Evolutionary conservation across 495 filamentous ascomycete genomes (phyloP).

Genomic region (Aspergillus sclerotiicarbonarius): DNA sequence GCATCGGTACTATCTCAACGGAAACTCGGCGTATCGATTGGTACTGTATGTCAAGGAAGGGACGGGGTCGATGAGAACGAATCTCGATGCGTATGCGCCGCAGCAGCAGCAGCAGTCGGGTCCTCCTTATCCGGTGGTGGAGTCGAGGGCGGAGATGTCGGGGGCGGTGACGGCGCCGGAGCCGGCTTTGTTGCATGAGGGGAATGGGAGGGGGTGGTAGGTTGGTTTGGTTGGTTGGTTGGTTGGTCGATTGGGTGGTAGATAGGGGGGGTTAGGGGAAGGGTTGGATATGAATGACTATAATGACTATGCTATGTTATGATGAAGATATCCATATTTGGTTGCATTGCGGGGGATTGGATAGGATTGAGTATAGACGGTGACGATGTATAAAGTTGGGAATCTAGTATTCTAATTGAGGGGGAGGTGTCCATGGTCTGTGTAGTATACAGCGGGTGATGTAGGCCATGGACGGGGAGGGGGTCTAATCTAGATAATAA

Average conservation of each 20-base stretch:
- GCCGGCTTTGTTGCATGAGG: constrained; percentile 23
- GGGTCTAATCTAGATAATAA: too few species aligned
- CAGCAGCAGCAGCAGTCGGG: constrained; percentile 15
- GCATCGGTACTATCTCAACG: constrained; percentile 95
- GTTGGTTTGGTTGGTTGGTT: neutral
- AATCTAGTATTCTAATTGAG: constrained; percentile 15
- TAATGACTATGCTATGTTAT: neutral
- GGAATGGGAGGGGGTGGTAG: constrained; percentile 20
- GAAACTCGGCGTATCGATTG: constrained; percentile 88
- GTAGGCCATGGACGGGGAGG: too few species aligned
- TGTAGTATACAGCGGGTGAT: too few species aligned
- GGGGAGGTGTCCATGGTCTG: too few species aligned
- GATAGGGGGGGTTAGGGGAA: neutral
- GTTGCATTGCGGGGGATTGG: neutral
- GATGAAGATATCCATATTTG: constrained; percentile 4
- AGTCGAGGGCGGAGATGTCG: neutral
- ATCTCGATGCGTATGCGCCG: constrained; percentile 38
- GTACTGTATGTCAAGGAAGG: constrained; percentile 77
- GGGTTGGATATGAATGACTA: neutral
- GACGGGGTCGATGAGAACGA: constrained; percentile 38
- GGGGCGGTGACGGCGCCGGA: constrained; percentile 10
- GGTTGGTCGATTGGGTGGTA: neutral
- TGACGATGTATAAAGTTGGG: neutral
- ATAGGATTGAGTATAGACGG: neutral
- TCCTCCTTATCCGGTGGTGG: constrained; percentile 1